Percentiles rank a stretch among this genome's conserved stretches.
phyloP scores from a whole-genome alignment of 768 basidiomycete species.

The Pleurotus platypus region DNA sequence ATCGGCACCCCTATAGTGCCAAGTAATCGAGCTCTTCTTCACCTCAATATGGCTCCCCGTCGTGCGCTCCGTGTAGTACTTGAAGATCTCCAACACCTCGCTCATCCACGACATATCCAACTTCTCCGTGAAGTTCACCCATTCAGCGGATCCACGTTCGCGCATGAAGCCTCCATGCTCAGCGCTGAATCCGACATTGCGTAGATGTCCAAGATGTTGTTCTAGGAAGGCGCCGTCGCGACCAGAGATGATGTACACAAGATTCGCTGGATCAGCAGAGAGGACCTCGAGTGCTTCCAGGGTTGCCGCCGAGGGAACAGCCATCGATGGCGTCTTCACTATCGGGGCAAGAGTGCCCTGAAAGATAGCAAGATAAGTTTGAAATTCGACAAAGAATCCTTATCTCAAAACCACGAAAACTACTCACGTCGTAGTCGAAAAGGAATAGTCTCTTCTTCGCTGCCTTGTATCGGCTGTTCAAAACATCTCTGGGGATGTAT shows the following conservation, averaged over 20 bases:
- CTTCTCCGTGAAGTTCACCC: slow-evolving; percentile 87
- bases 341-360: slow-evolving; percentile 97
- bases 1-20: slow-evolving; percentile 93
- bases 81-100: slow-evolving; percentile 94
- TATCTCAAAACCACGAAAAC: slow-evolving; percentile 2
- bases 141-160: slow-evolving; percentile 59
- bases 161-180: slow-evolving; percentile 95
- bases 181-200: slow-evolving; percentile 83
- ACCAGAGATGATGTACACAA: slow-evolving; percentile 97
- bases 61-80: slow-evolving; percentile 95
- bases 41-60: slow-evolving; percentile 95
- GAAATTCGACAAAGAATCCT: slow-evolving; percentile 7
- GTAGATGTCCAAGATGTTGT: slow-evolving; percentile 83
- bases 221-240: slow-evolving; percentile 92
- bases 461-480: slow-evolving; percentile 57
- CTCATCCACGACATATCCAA: slow-evolving; percentile 98
- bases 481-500: slow-evolving; percentile 60
- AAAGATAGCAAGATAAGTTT: not conserved
- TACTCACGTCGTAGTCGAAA: slow-evolving; percentile 91
- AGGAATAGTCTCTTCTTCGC: slow-evolving; percentile 86
- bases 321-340: slow-evolving; percentile 89
- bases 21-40: slow-evolving; percentile 97
- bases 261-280: slow-evolving; percentile 76
- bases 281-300: slow-evolving; percentile 72
- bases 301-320: slow-evolving; percentile 72